A percentile compares a stretch with the other conserved stretches of the same genome.
phyloP scores from a whole-genome alignment of 2,329 filamentous ascomycete species.

The Metarhizium robertsii region DNA sequence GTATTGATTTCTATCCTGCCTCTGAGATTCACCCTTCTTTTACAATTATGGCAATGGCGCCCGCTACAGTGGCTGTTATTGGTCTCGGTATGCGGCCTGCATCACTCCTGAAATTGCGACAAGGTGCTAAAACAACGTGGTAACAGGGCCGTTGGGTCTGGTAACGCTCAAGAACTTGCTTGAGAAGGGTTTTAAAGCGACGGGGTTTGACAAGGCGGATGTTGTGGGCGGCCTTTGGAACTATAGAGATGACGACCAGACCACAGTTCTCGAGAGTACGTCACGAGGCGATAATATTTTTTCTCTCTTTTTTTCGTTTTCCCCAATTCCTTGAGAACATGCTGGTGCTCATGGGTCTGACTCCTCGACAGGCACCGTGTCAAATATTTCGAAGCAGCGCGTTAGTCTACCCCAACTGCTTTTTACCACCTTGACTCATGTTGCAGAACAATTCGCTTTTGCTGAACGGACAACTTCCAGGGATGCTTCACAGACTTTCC shows the following conservation, averaged over 20 bases:
- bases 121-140: neutral
- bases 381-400: slow-evolving; percentile 23
- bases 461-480: slow-evolving; percentile 7
- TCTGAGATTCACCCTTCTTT: neutral
- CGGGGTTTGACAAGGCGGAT: slow-evolving; percentile 30
- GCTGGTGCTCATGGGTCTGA: slow-evolving; percentile 2
- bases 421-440: too few relatives aligned
- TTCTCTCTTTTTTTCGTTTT: too few relatives aligned
- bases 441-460: too few relatives aligned
- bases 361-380: slow-evolving; percentile 14
- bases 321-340: neutral
- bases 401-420: slow-evolving; percentile 8
- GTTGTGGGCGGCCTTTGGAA: slow-evolving; percentile 35
- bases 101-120: neutral
- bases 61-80: neutral
- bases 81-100: neutral
- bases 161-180: slow-evolving; percentile 30
- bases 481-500: slow-evolving; percentile 27
- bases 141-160: slow-evolving; percentile 24
- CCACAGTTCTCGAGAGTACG: slow-evolving; percentile 25
- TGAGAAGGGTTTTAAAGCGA: slow-evolving; percentile 33
- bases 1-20: too few relatives aligned
- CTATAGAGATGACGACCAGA: slow-evolving; percentile 28
- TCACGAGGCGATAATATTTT: neutral
- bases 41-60: neutral